These are phyloP conservation scores for bread wheat (Triticum aestivum) DNA, from an alignment of 176 grass and related monocot genomes.

Conservation along the genomic window IWGSC_CS_RefSeq_v2.1 NC_057794.1:507978953-507979452, in stretches of 20 bases:
- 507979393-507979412: not conserved
- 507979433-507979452: too few relatives aligned
- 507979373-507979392: too few relatives aligned
- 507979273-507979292: constrained; percentile 60
- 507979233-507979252: constrained; percentile 31
- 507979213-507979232: constrained; percentile 27
- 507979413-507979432: not conserved
- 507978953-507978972: too few relatives aligned
- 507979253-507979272: constrained; percentile 43
- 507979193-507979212: constrained; percentile 41
- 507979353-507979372: not conserved
- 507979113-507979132: constrained; percentile 12
- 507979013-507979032: constrained; percentile 49
- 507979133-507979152: constrained; percentile 45
- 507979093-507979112: constrained; percentile 71
- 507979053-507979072: constrained; percentile 68
- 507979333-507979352: constrained; percentile 47
- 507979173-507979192: constrained; percentile 39
- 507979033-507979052: constrained; percentile 63
- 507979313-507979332: constrained; percentile 56
- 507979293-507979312: constrained; percentile 62
- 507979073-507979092: constrained; percentile 83
- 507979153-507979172: constrained; percentile 61
- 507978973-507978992: too few relatives aligned
- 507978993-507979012: too few relatives aligned